Percentiles rank a stretch among this genome's conserved stretches.
These are phyloP conservation scores for Phytophthora foliorum DNA, from an alignment of 352 stramenopile genomes.

Conservation along the genomic window DNA sequence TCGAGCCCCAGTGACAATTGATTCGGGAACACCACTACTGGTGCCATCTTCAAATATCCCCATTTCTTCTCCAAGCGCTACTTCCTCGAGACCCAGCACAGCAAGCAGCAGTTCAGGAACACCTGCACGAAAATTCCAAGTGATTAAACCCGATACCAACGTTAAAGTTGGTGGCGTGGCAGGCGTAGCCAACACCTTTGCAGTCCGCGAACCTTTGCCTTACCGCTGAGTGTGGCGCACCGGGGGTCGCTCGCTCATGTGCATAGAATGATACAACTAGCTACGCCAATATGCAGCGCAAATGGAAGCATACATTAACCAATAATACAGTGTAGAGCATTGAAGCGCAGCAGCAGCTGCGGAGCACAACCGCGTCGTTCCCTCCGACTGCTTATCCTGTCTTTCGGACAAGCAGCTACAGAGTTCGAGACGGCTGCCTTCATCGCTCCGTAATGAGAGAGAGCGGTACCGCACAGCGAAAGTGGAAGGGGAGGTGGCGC, in stretches of 20 bases:
- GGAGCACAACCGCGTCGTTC: conserved; percentile 28
- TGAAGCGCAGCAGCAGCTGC: conserved; percentile 31
- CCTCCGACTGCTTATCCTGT: conserved; percentile 29
- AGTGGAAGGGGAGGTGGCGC: conserved; percentile 11
- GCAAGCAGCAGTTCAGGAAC: conserved; percentile 10
- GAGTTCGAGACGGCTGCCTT: conserved; percentile 25
- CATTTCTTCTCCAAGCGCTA: conserved; percentile 1
- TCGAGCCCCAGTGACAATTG: conserved; percentile 12
- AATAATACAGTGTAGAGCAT: conserved; percentile 43
- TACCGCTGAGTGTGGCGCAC: conserved; percentile 51
- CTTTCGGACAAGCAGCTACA: conserved; percentile 3
- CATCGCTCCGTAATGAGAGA: conserved; percentile 19
- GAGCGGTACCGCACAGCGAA: conserved; percentile 33
- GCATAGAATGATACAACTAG: conserved; percentile 13
- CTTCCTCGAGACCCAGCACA: conserved; percentile 29
- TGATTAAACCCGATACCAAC: conserved; percentile 49
- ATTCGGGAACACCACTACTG: neutral
- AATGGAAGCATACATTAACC: conserved; percentile 46
- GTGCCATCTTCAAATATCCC: conserved; percentile 5
- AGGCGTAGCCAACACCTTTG: conserved; percentile 54
- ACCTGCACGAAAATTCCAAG: conserved; percentile 54
- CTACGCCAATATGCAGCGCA: conserved; percentile 35
- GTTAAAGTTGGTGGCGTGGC: conserved; percentile 45
- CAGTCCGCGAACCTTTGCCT: conserved; percentile 54
- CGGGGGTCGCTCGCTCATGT: neutral